A percentile compares a stretch with the other conserved stretches of the same genome.
These are phyloP conservation scores for Candida railenensis DNA, from an alignment of 805 yeast species.

Conservation along the genomic window DNA sequence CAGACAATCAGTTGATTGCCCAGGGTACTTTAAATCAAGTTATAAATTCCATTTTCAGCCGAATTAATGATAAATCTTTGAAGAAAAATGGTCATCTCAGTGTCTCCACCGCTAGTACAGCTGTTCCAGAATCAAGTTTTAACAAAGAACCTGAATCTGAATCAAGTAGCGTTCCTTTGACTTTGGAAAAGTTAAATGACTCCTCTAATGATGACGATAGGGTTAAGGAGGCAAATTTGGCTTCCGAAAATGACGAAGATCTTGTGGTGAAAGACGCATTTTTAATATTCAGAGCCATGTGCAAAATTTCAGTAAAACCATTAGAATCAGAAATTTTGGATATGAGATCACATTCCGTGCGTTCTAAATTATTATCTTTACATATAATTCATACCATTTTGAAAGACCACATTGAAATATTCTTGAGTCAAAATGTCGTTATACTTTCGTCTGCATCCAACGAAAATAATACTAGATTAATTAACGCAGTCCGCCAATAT, in stretches of 20 bases:
- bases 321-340: conserved; percentile 75
- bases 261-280: conserved; percentile 86
- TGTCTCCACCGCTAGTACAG: conserved; percentile 28
- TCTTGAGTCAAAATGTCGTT: conserved; percentile 57
- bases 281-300: conserved; percentile 89
- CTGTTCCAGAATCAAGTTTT: neutral
- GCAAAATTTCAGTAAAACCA: conserved; percentile 83
- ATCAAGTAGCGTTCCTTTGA: conserved; percentile 12
- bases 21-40: conserved; percentile 94
- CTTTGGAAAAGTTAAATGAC: conserved; percentile 55
- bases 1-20: conserved; percentile 88
- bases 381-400: conserved; percentile 85
- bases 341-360: conserved; percentile 86
- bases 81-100: neutral
- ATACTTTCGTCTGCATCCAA: conserved; percentile 49
- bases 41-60: conserved; percentile 79
- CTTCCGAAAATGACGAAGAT: conserved; percentile 58
- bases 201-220: conserved; percentile 50
- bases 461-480: conserved; percentile 58
- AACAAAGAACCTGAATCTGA: neutral
- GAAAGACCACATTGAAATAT: conserved; percentile 80
- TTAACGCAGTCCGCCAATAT: conserved; percentile 81
- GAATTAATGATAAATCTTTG: conserved; percentile 34
- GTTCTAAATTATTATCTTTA: conserved; percentile 86
- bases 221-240: conserved; percentile 47